Percentiles rank a stretch among this genome's conserved stretches.
phyloP scores from a whole-genome alignment of 2,329 filamentous ascomycete species.

The Aschersonia sp. region DNA sequence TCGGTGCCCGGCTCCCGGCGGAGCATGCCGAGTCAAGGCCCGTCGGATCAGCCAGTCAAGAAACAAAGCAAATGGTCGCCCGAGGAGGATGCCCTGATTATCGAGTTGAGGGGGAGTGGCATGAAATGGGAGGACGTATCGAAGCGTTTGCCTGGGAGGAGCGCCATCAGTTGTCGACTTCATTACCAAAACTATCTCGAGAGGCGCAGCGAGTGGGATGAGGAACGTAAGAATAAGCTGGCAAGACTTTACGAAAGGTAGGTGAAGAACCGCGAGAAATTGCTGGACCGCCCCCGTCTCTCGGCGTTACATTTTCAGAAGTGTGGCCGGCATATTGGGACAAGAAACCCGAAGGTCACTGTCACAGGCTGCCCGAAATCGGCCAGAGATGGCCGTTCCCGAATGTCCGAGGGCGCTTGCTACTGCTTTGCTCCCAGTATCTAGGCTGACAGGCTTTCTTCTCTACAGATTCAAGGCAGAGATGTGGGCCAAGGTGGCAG shows the following conservation, averaged over 20 bases:
- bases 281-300: background rate
- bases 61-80: conserved; percentile 95
- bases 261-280: conserved; percentile 11
- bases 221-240: conserved; percentile 94
- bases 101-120: conserved; percentile 73
- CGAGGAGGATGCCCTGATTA: conserved; percentile 87
- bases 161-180: conserved; percentile 83
- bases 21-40: conserved; percentile 28
- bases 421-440: too few relatives aligned
- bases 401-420: too few relatives aligned
- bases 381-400: too few relatives aligned
- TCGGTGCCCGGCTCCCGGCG: conserved; percentile 16
- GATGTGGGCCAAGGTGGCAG: conserved; percentile 94
- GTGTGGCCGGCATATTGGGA: background rate
- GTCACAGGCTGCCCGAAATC: too few relatives aligned
- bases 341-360: background rate
- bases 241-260: conserved; percentile 92
- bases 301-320: background rate
- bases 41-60: conserved; percentile 58
- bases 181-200: conserved; percentile 98
- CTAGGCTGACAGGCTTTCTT: too few relatives aligned
- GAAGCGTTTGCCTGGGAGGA: conserved; percentile 76
- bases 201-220: conserved; percentile 85
- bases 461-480: conserved; percentile 73
- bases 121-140: conserved; percentile 99